Conservation (phyloP, 2,329 filamentous ascomycete species). For the Clarireedia monteithiana region DNA sequence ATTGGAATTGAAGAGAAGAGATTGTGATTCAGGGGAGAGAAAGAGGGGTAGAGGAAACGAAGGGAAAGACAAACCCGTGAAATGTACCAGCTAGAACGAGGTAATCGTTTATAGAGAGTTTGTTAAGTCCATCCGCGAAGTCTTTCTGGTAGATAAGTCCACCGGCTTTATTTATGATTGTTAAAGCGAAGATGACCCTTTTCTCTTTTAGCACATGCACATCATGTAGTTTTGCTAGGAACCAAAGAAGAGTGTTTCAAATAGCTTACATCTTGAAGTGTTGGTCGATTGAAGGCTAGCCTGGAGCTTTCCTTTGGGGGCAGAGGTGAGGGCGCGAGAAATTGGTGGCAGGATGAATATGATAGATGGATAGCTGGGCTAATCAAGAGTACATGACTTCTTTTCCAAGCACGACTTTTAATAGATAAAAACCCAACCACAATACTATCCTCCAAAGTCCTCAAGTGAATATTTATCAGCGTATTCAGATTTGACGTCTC, state of each 20-base stretch:
- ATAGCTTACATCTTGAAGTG: background rate
- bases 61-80: slow-evolving; percentile 63
- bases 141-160: slow-evolving; percentile 94
- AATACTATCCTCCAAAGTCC: too few species aligned
- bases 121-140: slow-evolving; percentile 79
- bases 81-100: slow-evolving; percentile 96
- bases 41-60: background rate
- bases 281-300: background rate
- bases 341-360: too few species aligned
- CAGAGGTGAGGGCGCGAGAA: too few species aligned
- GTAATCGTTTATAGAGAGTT: slow-evolving; percentile 91
- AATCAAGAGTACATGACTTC: too few species aligned
- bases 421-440: too few species aligned
- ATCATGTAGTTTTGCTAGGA: too few species aligned
- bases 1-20: background rate
- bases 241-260: background rate
- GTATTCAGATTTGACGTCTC: too few species aligned
- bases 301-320: background rate
- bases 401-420: too few species aligned
- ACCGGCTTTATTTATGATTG: slow-evolving; percentile 98
- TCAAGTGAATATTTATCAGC: too few species aligned
- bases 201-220: background rate
- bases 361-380: too few species aligned
- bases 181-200: slow-evolving; percentile 85
- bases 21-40: too few species aligned